A percentile compares a stretch with the other conserved stretches of the same genome.
phyloP scores from a whole-genome alignment of 257 asterid species.

The Lithospermum erythrorhizon region DNA sequence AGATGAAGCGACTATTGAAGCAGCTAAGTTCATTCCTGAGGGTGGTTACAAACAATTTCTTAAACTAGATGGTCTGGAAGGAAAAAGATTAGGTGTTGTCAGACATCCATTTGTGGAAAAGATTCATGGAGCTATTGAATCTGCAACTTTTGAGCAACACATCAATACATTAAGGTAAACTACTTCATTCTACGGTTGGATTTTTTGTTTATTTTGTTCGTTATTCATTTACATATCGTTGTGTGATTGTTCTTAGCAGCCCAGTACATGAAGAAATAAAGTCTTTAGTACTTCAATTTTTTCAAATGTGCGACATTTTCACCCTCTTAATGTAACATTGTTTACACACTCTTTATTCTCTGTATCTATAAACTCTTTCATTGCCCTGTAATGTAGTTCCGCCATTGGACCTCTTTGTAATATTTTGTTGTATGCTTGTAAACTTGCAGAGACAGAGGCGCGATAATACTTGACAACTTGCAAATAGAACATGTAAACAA shows the following conservation, averaged over 20 bases:
- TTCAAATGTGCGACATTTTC: no score
- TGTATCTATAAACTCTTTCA: not conserved
- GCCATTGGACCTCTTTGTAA: not conserved
- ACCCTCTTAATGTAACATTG: no score
- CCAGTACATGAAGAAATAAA: not conserved
- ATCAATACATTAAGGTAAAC: conserved; percentile 33
- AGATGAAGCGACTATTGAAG: conserved; percentile 40
- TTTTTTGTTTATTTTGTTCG: not conserved
- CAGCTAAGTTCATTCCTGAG: conserved; percentile 39
- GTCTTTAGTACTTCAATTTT: not conserved
- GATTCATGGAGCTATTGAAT: conserved; percentile 17
- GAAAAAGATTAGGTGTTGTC: conserved; percentile 53
- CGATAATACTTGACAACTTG: conserved; percentile 36
- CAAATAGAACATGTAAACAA: conserved; percentile 34
- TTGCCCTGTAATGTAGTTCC: not conserved
- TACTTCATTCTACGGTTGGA: not conserved
- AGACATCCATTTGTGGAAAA: conserved; percentile 41
- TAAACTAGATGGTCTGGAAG: conserved; percentile 33
- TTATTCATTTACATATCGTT: not conserved
- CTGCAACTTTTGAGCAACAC: conserved; percentile 32
- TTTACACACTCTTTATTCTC: not conserved
- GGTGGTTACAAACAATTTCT: conserved; percentile 56
- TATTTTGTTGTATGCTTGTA: not conserved
- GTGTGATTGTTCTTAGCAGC: not conserved
- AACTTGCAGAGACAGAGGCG: conserved; percentile 35